phyloP scores from a whole-genome alignment of 2,329 filamentous ascomycete genomes.

The Lachnellula arida region DNA sequence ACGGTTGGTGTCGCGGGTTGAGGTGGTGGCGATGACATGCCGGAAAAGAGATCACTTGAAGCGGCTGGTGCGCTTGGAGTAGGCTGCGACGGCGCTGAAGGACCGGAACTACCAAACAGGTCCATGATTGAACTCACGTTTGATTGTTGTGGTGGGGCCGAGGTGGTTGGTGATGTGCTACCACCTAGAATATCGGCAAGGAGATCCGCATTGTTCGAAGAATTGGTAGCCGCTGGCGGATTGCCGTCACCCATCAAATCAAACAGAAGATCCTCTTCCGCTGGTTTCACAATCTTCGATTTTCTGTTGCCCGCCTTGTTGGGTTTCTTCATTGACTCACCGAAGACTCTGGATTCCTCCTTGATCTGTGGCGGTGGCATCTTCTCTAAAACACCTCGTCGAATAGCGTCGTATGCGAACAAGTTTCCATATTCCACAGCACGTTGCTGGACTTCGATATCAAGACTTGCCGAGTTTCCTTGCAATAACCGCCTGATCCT shows the following conservation, averaged over 20 bases:
- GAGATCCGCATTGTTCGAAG: conserved; percentile 75
- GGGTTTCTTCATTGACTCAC: conserved; percentile 67
- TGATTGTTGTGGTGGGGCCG: conserved; percentile 51
- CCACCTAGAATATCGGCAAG: conserved; percentile 89
- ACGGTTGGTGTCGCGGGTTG: conserved; percentile 41
- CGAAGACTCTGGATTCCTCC: conserved; percentile 87
- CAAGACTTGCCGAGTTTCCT: conserved; percentile 76
- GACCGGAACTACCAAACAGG: conserved; percentile 60
- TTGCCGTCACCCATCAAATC: conserved; percentile 86
- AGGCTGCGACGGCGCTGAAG: conserved; percentile 32
- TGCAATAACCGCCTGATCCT: conserved; percentile 75
- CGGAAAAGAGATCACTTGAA: conserved; percentile 46
- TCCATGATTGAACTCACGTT: conserved; percentile 80
- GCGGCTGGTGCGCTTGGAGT: conserved; percentile 42
- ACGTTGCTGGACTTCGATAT: conserved; percentile 93
- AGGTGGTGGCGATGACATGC: conserved; percentile 46
- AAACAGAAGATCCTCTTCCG: conserved; percentile 84
- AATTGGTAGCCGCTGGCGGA: conserved; percentile 66
- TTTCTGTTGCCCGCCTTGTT: conserved; percentile 68
- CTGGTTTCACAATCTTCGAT: conserved; percentile 73
- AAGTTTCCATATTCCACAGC: conserved; percentile 93
- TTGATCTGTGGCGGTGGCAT: conserved; percentile 98
- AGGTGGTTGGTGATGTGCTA: conserved; percentile 45
- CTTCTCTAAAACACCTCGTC: conserved; percentile 86
- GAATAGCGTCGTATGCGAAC: conserved; percentile 84